Conservation (phyloP, 495 filamentous ascomycete species). For the Tuber brumale region DNA sequence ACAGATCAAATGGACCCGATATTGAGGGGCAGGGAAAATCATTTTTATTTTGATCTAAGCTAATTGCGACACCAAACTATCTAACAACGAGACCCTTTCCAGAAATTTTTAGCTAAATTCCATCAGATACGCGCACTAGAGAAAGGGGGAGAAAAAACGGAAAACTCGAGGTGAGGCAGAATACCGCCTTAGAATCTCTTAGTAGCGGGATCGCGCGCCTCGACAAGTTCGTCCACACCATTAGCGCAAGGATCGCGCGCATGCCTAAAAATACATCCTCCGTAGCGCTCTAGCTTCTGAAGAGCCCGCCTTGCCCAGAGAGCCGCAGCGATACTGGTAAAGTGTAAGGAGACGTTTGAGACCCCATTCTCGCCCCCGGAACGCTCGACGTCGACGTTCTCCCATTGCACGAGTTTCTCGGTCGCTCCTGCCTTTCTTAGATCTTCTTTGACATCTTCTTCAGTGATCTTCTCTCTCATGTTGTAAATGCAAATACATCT, state of each 20-base stretch:
- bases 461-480: not conserved
- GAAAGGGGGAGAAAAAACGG: not conserved
- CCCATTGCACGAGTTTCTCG: not conserved
- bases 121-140: not conserved
- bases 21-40: not conserved
- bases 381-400: not conserved
- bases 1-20: not conserved
- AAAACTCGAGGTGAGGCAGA: not conserved
- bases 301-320: not conserved
- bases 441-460: not conserved
- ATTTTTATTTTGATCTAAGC: not conserved
- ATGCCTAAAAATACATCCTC: not conserved
- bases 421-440: not conserved
- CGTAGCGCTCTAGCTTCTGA: not conserved
- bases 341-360: not conserved
- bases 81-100: not conserved
- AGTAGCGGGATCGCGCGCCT: not conserved
- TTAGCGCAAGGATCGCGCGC: not conserved
- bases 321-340: not conserved
- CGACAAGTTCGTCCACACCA: not conserved
- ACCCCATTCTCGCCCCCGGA: not conserved
- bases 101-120: not conserved
- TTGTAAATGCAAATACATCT: constrained; percentile 1
- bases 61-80: not conserved
- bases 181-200: not conserved